Percentiles rank a stretch among this genome's conserved stretches.
These are phyloP conservation scores for Xylaria sp. DNA, from an alignment of 2,329 filamentous ascomycete genomes.

Conservation along the genomic window DNA sequence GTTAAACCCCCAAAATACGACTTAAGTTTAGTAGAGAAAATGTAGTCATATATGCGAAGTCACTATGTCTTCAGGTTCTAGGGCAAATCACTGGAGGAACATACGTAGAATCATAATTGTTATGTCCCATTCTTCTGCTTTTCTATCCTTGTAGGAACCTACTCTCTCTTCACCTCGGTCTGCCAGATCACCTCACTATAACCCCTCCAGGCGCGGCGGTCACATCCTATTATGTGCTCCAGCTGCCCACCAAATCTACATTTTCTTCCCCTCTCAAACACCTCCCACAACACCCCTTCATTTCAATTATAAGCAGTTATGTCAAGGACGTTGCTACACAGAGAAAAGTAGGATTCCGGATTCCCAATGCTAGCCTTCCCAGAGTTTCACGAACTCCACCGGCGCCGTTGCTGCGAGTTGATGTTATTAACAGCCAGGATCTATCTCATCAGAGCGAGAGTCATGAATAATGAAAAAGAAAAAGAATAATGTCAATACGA, in stretches of 20 bases:
- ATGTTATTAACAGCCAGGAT: conserved; percentile 51
- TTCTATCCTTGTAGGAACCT: conserved; percentile 40
- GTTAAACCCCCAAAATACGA: not conserved
- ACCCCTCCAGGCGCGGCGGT: conserved; percentile 36
- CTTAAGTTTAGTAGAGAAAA: not conserved
- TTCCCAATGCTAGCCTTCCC: conserved; percentile 50
- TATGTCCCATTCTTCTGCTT: conserved; percentile 43
- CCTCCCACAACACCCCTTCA: conserved; percentile 13
- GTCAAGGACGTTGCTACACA: conserved; percentile 44
- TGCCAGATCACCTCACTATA: conserved; percentile 43
- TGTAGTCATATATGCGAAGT: not conserved
- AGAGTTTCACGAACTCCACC: conserved; percentile 45
- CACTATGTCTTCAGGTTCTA: conserved; percentile 14
- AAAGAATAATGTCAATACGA: conserved; percentile 36
- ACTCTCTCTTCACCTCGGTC: conserved; percentile 36
- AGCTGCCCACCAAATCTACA: conserved; percentile 38
- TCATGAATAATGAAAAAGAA: conserved; percentile 49
- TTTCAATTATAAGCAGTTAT: conserved; percentile 48
- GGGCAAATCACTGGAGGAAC: conserved; percentile 36
- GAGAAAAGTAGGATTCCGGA: conserved; percentile 43
- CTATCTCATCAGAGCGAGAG: conserved; percentile 52
- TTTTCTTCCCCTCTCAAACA: conserved; percentile 27
- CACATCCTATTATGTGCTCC: conserved; percentile 37
- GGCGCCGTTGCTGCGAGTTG: conserved; percentile 51
- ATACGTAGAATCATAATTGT: conserved; percentile 33